A percentile compares a stretch with the other conserved stretches of the same genome.
Evolutionary conservation across 805 yeast species (phyloP).

Genomic region (Torulaspora maleeae): DNA sequence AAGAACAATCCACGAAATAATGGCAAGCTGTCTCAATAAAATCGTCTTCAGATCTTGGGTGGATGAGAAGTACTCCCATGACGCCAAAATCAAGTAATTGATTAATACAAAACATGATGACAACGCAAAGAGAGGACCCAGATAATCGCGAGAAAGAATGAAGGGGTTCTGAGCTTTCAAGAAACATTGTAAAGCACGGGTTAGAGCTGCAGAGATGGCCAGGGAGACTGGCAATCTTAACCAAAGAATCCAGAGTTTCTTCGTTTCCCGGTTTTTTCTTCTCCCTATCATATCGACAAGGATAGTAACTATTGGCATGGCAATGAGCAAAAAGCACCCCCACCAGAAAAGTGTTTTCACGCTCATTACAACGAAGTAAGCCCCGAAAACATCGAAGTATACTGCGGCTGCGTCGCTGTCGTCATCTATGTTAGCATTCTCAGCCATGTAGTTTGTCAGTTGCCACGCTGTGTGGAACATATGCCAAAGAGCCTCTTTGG

Average conservation of each 20-base stretch:
- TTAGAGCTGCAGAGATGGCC: conserved; percentile 39
- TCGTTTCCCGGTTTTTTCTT: conserved; percentile 46
- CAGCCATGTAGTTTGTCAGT: conserved; percentile 45
- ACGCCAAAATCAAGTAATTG: conserved; percentile 52
- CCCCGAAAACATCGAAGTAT: conserved; percentile 61
- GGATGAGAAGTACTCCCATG: conserved; percentile 39
- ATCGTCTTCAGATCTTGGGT: conserved; percentile 58
- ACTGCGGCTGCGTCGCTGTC: conserved; percentile 44
- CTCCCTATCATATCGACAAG: conserved; percentile 46
- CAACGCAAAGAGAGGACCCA: conserved; percentile 46
- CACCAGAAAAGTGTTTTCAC: conserved; percentile 45
- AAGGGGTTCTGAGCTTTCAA: conserved; percentile 44
- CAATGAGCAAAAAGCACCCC: conserved; percentile 49
- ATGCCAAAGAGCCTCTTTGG: conserved; percentile 72
- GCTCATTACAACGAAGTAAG: conserved; percentile 51
- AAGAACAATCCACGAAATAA: conserved; percentile 53
- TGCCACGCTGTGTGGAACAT: conserved; percentile 74
- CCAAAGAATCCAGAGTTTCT: conserved; percentile 39
- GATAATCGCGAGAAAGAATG: conserved; percentile 48
- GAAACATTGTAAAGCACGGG: conserved; percentile 39
- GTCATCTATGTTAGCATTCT: conserved; percentile 35
- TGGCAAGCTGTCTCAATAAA: conserved; percentile 49
- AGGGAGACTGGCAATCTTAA: conserved; percentile 59
- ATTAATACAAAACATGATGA: conserved; percentile 46
- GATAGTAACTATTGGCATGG: conserved; percentile 51